Evolutionary conservation across 2,329 filamentous ascomycete species (phyloP), one percentile per base, ranked within the genome.

Genomic region (Ascochyta clinopodiicola): DNA sequence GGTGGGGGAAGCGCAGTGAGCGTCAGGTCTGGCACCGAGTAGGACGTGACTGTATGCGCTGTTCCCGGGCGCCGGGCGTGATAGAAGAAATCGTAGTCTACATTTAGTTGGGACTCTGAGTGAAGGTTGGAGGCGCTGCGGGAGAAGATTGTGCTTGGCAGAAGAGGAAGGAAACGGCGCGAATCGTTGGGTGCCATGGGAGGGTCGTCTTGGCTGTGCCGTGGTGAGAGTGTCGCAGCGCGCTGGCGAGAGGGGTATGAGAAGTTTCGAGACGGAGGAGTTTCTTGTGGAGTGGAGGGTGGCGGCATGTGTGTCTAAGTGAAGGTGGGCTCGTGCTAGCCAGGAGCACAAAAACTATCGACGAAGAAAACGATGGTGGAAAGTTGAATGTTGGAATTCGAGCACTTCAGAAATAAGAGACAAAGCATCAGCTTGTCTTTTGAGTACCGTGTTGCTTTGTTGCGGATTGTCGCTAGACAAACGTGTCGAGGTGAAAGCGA

Each of bases 1-100:
- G n/a, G n/a, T n/a, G n/a, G 38, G 9, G 51, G 51, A 2, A 55
- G 45, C 8, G 51, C 51, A 0, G 51, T 55, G n/a, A 42, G 17
- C 4, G 22, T 39, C 4, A 55, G 12, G n/a, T 55, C 51, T 0
- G 35, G 44, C 8, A 27, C 40, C 1, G 51, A 55, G 40, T 17
- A 35, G 2, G 45, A n/a, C 3, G 51, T 44, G 17, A 35, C 7
- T 10, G 38, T 40, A 6, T 42, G 39, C 13, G 39, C n/a, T 22
- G 45, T 55, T 2, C 9, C 40, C 31, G 35, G 40, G 19, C 45
- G 51, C 10, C 10, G n/a, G 13, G 7, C 17, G 3, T 27, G 5
- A 27, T 39, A 25, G 19, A 25, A 37, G n/a, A 48, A 54, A 25
- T 39, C 44, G 34, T 38, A 31, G 15, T 21, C 39, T 38, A 32